Percentiles rank a stretch among this genome's conserved stretches.
Conservation (phyloP, 805 yeast species). For the Kodamaea kaohsiungensis region DNA sequence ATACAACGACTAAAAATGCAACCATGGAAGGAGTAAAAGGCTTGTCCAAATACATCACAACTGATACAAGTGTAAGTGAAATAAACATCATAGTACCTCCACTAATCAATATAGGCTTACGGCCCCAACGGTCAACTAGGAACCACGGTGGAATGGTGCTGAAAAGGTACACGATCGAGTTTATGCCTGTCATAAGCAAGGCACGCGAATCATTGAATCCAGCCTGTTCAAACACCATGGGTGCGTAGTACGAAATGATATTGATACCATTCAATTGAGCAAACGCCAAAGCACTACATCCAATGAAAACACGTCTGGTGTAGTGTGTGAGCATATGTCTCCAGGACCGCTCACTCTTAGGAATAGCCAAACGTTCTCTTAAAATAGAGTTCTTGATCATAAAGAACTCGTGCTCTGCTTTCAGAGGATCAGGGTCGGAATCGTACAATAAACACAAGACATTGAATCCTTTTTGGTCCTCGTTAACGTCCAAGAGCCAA, state of each 20-base stretch:
- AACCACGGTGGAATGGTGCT: conserved; percentile 49
- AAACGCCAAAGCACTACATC: conserved; percentile 45
- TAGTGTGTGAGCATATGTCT: conserved; percentile 42
- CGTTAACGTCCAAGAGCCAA: conserved; percentile 84
- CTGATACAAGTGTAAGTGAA: conserved; percentile 35
- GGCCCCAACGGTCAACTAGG: conserved; percentile 46
- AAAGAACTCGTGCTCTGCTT: conserved; percentile 45
- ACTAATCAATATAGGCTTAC: conserved; percentile 44
- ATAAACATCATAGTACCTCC: conserved; percentile 43
- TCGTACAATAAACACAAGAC: conserved; percentile 36
- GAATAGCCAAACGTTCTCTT: conserved; percentile 38
- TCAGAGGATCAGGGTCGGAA: conserved; percentile 29
- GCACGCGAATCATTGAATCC: conserved; percentile 46
- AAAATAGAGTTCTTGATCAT: conserved; percentile 47
- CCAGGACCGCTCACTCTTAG: conserved; percentile 44
- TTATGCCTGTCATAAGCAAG: conserved; percentile 45
- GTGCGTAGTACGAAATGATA: conserved; percentile 59
- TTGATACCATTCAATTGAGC: conserved; percentile 58
- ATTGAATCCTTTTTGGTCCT: conserved; percentile 55
- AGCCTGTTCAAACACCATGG: conserved; percentile 51
- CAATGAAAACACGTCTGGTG: conserved; percentile 35
- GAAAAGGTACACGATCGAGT: conserved; percentile 38
- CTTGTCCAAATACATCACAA: conserved; percentile 33
- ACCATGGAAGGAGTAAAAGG: conserved; percentile 39
- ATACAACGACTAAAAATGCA: conserved; percentile 41